These are phyloP conservation scores for Colletotrichum cereale DNA, from an alignment of 2,329 filamentous ascomycete species.

Conservation along the genomic window DNA sequence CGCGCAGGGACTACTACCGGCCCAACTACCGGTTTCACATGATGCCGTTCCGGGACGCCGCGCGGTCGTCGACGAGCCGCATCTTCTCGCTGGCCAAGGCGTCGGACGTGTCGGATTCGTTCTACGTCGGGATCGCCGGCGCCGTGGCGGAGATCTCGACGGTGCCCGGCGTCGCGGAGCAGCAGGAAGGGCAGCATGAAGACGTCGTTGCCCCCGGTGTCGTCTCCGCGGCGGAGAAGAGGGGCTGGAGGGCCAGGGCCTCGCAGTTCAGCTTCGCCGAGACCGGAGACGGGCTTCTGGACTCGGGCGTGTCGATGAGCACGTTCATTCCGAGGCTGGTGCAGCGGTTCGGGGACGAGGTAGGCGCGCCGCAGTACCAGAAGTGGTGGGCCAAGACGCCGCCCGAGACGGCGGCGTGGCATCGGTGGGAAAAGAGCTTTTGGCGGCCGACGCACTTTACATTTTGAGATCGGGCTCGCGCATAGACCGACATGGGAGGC, in stretches of 20 bases:
- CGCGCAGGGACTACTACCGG: conserved; percentile 57
- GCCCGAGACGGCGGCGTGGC: conserved; percentile 33
- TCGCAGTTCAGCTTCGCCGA: conserved; percentile 44
- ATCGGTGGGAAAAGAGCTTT: conserved; percentile 36
- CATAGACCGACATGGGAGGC: not conserved
- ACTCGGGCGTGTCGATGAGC: conserved; percentile 36
- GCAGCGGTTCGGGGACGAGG: conserved; percentile 34
- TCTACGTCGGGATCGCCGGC: conserved; percentile 64
- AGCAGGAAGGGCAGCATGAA: conserved; percentile 1
- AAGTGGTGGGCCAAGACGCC: conserved; percentile 22
- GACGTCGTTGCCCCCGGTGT: conserved; percentile 2
- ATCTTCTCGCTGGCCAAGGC: conserved; percentile 63
- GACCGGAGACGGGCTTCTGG: conserved; percentile 45
- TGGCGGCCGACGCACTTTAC: conserved; percentile 38
- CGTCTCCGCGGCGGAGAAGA: conserved; percentile 29
- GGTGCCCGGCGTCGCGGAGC: conserved; percentile 1
- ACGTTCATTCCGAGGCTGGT: conserved; percentile 37
- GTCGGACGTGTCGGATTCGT: conserved; percentile 59
- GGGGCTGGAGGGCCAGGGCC: conserved; percentile 29
- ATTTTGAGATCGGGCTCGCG: conserved; percentile 1
- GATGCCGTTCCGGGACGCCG: conserved; percentile 43
- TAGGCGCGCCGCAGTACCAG: conserved; percentile 26
- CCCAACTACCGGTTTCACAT: conserved; percentile 64
- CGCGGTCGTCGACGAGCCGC: conserved; percentile 43
- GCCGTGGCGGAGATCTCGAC: conserved; percentile 58